Evolutionary conservation across 257 asterid species (phyloP).

Genomic region (Solanum bukasovii): DNA sequence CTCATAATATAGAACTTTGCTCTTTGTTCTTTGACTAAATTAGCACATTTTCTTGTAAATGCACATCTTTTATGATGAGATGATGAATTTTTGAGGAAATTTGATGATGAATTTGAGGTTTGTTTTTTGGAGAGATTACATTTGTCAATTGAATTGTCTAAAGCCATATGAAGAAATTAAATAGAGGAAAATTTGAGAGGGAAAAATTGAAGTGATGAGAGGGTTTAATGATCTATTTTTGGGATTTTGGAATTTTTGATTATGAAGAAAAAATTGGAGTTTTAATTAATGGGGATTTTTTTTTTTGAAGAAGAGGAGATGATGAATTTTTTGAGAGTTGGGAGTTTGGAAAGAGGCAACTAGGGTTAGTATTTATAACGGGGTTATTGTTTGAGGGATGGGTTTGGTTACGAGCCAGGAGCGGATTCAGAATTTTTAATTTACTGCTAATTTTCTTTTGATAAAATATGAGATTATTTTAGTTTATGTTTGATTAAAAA

Average conservation of each 20-base stretch:
- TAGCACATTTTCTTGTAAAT: conserved; percentile 68
- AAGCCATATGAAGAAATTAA: neutral
- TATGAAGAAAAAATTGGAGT: neutral
- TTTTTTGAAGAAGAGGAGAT: neutral
- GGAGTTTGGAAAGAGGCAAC: neutral
- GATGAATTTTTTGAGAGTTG: neutral
- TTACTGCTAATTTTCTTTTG: neutral
- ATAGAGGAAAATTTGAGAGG: neutral
- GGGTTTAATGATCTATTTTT: neutral
- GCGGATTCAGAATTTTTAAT: neutral
- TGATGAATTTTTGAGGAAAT: conserved; percentile 15
- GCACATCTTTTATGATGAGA: conserved; percentile 36
- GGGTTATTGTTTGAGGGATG: neutral
- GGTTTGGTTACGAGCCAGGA: neutral
- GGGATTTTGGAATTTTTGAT: neutral
- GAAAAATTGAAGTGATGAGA: neutral
- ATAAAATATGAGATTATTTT: neutral
- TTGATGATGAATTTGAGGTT: neutral
- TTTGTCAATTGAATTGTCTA: neutral
- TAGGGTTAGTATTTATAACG: neutral
- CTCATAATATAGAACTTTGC: conserved; percentile 85
- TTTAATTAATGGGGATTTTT: neutral
- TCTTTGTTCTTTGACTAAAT: conserved; percentile 73
- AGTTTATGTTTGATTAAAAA: neutral
- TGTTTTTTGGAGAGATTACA: conserved; percentile 29